A percentile compares a stretch with the other conserved stretches of the same genome.
phyloP scores from a whole-genome alignment of 2,329 filamentous ascomycete species.

The Coniella vitis region DNA sequence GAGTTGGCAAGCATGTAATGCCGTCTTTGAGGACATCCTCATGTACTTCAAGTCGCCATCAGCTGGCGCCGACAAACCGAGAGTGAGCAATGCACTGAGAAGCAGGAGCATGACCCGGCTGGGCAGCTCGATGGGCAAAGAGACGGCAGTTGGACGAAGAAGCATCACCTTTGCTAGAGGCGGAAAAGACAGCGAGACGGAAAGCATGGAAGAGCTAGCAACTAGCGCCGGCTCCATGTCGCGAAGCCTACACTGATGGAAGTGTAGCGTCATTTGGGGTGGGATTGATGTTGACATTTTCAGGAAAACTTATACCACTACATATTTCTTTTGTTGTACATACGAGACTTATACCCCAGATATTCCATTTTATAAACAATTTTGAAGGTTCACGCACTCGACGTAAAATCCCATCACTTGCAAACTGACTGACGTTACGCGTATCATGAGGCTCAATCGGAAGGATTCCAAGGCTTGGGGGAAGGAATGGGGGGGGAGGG shows the following conservation, averaged over 20 bases:
- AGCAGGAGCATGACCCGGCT: background rate
- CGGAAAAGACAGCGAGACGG: conserved; percentile 4
- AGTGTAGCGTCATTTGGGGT: background rate
- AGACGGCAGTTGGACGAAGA: background rate
- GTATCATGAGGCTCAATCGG: too few species aligned
- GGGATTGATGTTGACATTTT: too few species aligned
- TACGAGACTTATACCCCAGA: too few species aligned
- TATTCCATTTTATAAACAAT: too few species aligned
- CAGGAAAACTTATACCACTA: too few species aligned
- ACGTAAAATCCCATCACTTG: too few species aligned
- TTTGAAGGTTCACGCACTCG: too few species aligned
- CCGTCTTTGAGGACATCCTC: conserved; percentile 33
- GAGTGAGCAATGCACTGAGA: background rate
- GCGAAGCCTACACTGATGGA: background rate
- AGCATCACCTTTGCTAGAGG: background rate
- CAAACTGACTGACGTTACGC: too few species aligned
- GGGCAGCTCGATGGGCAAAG: background rate
- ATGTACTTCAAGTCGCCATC: background rate
- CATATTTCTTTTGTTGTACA: too few species aligned
- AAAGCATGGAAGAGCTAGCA: conserved; percentile 12
- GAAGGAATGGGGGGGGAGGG: too few species aligned
- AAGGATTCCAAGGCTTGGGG: too few species aligned
- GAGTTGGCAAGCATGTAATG: conserved; percentile 57
- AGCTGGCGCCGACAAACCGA: background rate
- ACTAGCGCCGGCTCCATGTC: background rate